Evolutionary conservation across 495 filamentous ascomycete species (phyloP).

Genomic region (Podospora appendiculata): DNA sequence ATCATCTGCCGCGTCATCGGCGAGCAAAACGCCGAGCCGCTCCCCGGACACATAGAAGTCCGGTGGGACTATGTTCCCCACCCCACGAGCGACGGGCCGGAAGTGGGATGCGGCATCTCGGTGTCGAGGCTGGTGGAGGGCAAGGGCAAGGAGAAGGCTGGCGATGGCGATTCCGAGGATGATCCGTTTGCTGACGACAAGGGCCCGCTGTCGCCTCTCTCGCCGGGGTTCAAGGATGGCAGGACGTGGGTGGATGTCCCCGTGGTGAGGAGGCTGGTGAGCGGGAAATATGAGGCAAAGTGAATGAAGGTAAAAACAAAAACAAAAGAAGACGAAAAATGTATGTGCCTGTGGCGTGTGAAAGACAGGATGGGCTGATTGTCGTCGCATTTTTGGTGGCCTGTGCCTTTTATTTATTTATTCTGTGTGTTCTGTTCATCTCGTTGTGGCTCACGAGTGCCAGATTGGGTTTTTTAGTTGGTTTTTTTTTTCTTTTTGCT

Average conservation of each 20-base stretch:
- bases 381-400: too few relatives aligned
- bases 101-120: conserved; percentile 53
- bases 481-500: too few relatives aligned
- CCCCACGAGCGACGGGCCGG: conserved; percentile 35
- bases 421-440: too few relatives aligned
- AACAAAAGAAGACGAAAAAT: too few relatives aligned
- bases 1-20: conserved; percentile 70
- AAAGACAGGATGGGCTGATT: too few relatives aligned
- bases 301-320: conserved; percentile 8
- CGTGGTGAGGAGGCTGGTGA: conserved; percentile 62
- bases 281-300: conserved; percentile 66
- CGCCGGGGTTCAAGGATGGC: conserved; percentile 29
- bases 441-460: too few relatives aligned
- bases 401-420: too few relatives aligned
- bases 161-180: conserved; percentile 23
- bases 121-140: conserved; percentile 42
- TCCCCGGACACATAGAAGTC: conserved; percentile 70
- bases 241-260: conserved; percentile 67
- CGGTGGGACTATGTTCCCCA: conserved; percentile 62
- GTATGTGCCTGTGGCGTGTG: too few relatives aligned
- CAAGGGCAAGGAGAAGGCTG: conserved; percentile 33
- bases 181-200: conserved; percentile 36
- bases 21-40: conserved; percentile 65
- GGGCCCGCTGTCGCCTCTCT: conserved; percentile 13
- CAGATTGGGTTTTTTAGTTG: too few relatives aligned